Base-by-base conservation (phyloP, 164 flowering plant species). In the Sextonia rubra region DNA sequence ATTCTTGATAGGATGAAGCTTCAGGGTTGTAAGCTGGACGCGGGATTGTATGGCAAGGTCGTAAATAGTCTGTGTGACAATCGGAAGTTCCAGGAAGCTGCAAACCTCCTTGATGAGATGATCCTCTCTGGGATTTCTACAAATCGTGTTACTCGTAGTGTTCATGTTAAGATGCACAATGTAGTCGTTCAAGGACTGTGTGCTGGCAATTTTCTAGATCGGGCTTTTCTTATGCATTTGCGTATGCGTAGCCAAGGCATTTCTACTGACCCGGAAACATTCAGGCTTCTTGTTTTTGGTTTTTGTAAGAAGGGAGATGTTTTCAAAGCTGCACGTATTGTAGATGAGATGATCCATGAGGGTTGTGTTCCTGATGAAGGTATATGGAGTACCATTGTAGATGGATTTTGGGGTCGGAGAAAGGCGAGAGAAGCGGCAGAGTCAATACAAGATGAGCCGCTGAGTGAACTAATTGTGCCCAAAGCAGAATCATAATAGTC, bases 81-180 rank as follows among this genome's bases (percentile, higher is more conserved):
- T 52, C 15, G 52, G 60, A 90, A 85, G 77, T 95, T 88, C 64
- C 84, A 73, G 37, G 90, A 89, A 79, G 99, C 97, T 76, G 94
- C 97, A 56, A 91, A 91, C 76, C 86, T 89, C 76, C 89, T 95
- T 72, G 98, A 95, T 82, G 99, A 95, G 82, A 95, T 95, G 98
- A 79, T 86, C 22, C 87, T 91, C 44, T 82, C 79, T 24, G 90
- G 93, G 18, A 80, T 88, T 60, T 74, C 85, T 47, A 92, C 93
- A 15, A 88, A 81, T 66, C 80, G 89, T 47, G 9, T 92, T 60
- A 92, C 95, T 58, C 85, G 91, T 88, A 82, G 79, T 64, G 79
- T 88, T 80, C 97, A 91, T 81, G 86, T 86, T 27, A 87, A 84
- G 72, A 82, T 82, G 69, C 81, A 90, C 74, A 93, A 90, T 74